A percentile compares a stretch with the other conserved stretches of the same genome.
phyloP scores from a whole-genome alignment of 768 basidiomycete genomes.

The Saitozyma sp. region DNA sequence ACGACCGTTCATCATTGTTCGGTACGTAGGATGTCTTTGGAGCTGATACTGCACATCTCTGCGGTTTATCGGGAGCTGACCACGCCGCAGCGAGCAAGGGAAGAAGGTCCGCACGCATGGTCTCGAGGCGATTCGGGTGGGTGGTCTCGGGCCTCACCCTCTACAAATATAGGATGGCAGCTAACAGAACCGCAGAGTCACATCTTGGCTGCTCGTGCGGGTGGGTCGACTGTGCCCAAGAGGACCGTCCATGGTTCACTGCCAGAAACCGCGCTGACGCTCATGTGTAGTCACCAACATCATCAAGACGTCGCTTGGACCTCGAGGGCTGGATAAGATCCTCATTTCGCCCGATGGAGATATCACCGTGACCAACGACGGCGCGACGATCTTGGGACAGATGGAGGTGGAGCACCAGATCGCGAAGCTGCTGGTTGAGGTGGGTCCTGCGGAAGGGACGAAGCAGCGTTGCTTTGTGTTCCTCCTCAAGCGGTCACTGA shows the following conservation, averaged over 20 bases:
- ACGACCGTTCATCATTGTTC: constrained; percentile 93
- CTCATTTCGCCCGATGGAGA: constrained; percentile 79
- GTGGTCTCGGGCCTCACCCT: constrained; percentile 10
- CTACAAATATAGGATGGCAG: neutral
- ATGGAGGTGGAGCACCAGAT: constrained; percentile 99
- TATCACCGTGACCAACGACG: constrained; percentile 98
- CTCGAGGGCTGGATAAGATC: constrained; percentile 72
- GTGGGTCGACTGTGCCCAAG: constrained; percentile 18
- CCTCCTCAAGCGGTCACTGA: neutral
- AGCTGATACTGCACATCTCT: neutral
- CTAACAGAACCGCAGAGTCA: constrained; percentile 58
- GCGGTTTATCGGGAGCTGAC: constrained; percentile 8
- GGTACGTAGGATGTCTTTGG: constrained; percentile 23
- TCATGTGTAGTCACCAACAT: constrained; percentile 79
- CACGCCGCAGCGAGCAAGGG: constrained; percentile 68
- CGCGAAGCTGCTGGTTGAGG: constrained; percentile 84
- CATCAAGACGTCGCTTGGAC: constrained; percentile 89
- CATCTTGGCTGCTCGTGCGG: constrained; percentile 80
- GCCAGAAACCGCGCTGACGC: neutral
- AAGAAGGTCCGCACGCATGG: constrained; percentile 92
- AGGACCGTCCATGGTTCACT: neutral
- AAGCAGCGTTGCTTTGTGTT: neutral
- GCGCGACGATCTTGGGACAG: constrained; percentile 94
- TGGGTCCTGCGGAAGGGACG: constrained; percentile 9
- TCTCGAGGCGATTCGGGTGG: constrained; percentile 89